phyloP scores from a whole-genome alignment of 805 yeast genomes.

The Ogataea ramenticola region DNA sequence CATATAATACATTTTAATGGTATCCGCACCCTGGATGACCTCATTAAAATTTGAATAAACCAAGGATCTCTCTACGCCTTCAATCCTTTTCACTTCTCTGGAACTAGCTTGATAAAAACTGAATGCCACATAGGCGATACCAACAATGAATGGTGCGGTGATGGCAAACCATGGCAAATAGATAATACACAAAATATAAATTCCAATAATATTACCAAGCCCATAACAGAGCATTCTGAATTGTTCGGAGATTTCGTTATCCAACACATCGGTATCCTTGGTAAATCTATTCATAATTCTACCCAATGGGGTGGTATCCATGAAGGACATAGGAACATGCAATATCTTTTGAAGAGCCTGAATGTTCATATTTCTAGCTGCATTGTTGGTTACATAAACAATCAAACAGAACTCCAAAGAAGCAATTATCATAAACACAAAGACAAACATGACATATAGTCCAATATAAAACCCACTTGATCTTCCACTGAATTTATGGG shows the following conservation, averaged over 20 bases:
- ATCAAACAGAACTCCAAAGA: slow-evolving; percentile 36
- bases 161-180: slow-evolving; percentile 50
- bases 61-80: slow-evolving; percentile 39
- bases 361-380: slow-evolving; percentile 52
- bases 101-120: slow-evolving; percentile 41
- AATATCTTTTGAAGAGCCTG: slow-evolving; percentile 53
- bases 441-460: slow-evolving; percentile 53
- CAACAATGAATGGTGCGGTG: slow-evolving; percentile 43
- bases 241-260: slow-evolving; percentile 72
- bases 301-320: slow-evolving; percentile 86
- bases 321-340: slow-evolving; percentile 74
- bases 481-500: slow-evolving; percentile 35
- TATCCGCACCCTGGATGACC: slow-evolving; percentile 38
- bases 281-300: slow-evolving; percentile 80
- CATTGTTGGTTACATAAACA: slow-evolving; percentile 43
- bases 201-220: slow-evolving; percentile 27
- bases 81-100: slow-evolving; percentile 41
- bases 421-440: slow-evolving; percentile 39
- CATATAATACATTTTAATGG: slow-evolving; percentile 36
- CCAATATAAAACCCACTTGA: slow-evolving; percentile 61
- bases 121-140: slow-evolving; percentile 30
- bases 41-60: slow-evolving; percentile 45
- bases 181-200: slow-evolving; percentile 33
- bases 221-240: slow-evolving; percentile 53
- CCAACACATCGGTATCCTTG: slow-evolving; percentile 78